Evolutionary conservation across 768 basidiomycete genomes (phyloP).

Genomic region (Phylloporus sp.): DNA sequence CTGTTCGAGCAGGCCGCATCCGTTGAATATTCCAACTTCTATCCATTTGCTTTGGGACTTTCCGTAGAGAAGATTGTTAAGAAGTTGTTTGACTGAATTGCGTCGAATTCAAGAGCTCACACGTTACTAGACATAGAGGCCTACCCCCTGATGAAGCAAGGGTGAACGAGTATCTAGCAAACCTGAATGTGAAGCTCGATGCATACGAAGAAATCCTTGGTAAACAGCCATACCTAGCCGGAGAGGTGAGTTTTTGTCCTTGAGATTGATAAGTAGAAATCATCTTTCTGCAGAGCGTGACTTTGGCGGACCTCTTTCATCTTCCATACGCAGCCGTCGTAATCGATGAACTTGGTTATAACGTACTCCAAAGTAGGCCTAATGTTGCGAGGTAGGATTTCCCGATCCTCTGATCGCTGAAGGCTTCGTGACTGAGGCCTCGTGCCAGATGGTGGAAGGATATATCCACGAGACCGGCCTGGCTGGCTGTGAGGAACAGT

Average conservation of each 20-base stretch:
- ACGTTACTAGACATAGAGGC: slow-evolving; percentile 3
- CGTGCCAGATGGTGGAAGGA: slow-evolving; percentile 50
- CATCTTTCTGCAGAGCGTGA: slow-evolving; percentile 31
- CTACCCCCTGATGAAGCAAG: slow-evolving; percentile 18
- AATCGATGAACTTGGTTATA: slow-evolving; percentile 21
- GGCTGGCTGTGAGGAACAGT: slow-evolving; percentile 42
- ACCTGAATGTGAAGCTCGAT: slow-evolving; percentile 40
- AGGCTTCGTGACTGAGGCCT: neutral
- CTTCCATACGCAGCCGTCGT: slow-evolving; percentile 37
- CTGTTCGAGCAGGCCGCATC: slow-evolving; percentile 24
- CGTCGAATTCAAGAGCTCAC: neutral
- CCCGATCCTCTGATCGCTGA: too few species aligned
- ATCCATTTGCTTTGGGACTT: slow-evolving; percentile 41
- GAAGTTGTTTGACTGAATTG: slow-evolving; percentile 34
- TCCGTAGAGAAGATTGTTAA: slow-evolving; percentile 50
- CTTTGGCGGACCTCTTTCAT: slow-evolving; percentile 45
- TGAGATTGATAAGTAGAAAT: neutral
- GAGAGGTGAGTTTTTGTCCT: slow-evolving; percentile 39
- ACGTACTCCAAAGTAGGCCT: slow-evolving; percentile 21
- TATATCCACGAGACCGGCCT: slow-evolving; percentile 42
- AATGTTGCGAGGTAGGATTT: slow-evolving; percentile 25
- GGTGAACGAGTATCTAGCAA: slow-evolving; percentile 19
- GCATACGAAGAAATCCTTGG: slow-evolving; percentile 51
- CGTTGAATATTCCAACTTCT: slow-evolving; percentile 39
- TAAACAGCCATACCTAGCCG: slow-evolving; percentile 53